phyloP scores from a whole-genome alignment of 2,329 filamentous ascomycete species.

The Lachnellula arida region DNA sequence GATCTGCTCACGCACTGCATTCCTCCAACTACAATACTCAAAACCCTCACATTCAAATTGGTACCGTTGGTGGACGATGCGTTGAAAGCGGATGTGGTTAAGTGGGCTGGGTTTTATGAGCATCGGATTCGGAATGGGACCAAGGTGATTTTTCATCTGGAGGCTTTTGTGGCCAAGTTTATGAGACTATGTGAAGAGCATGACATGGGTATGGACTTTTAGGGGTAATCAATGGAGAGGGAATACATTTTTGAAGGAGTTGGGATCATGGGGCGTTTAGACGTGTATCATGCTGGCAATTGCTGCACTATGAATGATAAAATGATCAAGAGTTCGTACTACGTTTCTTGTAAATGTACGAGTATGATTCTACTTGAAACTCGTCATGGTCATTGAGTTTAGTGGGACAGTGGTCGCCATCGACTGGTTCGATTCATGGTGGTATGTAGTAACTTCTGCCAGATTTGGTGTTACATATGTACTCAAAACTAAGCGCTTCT shows the following conservation, averaged over 20 bases:
- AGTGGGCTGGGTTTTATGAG: constrained; percentile 96
- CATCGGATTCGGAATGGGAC: constrained; percentile 87
- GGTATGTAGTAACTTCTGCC: too few relatives aligned
- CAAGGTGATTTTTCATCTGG: constrained; percentile 96
- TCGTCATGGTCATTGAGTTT: too few relatives aligned
- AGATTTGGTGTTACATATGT: background rate
- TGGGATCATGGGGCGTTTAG: background rate
- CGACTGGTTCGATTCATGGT: too few relatives aligned
- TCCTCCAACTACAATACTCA: constrained; percentile 87
- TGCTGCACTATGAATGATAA: background rate
- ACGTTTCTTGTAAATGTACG: too few relatives aligned
- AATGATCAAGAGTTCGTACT: background rate
- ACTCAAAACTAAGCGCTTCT: background rate
- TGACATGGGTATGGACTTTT: constrained; percentile 78
- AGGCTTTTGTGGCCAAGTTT: constrained; percentile 98
- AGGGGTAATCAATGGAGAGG: background rate
- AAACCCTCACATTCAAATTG: constrained; percentile 91
- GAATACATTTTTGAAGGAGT: background rate
- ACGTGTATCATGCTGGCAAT: background rate
- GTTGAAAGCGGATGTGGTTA: constrained; percentile 86
- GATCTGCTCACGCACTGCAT: constrained; percentile 97
- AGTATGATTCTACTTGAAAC: too few relatives aligned
- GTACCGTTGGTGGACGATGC: constrained; percentile 82
- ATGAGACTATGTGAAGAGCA: constrained; percentile 95
- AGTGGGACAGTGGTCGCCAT: too few relatives aligned